Evolutionary conservation across 441 rosid genomes (phyloP).

Genomic region (Populus trichocarpa): DNA sequence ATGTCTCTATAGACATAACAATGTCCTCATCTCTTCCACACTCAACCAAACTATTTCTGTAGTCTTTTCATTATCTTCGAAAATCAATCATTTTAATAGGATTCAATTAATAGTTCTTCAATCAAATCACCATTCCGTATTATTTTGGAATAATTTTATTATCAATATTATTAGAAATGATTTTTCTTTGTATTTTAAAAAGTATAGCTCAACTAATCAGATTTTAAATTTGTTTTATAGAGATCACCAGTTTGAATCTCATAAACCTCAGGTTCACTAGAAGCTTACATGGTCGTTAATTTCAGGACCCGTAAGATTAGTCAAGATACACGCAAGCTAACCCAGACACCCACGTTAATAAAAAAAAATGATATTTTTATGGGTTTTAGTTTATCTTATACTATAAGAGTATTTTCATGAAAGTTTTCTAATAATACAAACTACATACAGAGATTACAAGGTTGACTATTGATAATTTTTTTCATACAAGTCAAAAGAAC

Average conservation of each 20-base stretch:
- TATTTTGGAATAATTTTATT: neutral
- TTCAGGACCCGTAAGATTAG: accelerated
- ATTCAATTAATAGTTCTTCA: neutral
- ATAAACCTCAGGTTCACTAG: accelerated
- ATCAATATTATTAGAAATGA: no score
- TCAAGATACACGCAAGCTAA: accelerated
- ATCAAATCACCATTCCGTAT: neutral
- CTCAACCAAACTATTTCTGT: neutral
- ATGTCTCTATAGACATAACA: no score
- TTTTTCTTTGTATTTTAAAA: no score
- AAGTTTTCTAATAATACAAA: no score
- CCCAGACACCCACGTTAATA: accelerated
- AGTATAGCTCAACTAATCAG: accelerated
- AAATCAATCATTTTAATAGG: neutral
- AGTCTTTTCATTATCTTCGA: neutral
- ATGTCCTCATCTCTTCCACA: neutral
- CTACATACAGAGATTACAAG: no score
- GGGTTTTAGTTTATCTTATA: no score
- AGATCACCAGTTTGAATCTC: no score
- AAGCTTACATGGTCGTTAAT: no score
- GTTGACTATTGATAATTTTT: no score
- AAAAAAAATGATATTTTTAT: no score
- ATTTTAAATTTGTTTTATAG: accelerated
- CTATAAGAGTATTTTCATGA: no score
- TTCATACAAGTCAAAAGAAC: no score